Evolutionary conservation across 2,329 filamentous ascomycete genomes (phyloP), one percentile per base, ranked within the genome.

Genomic region (Monosporascus ibericus): DNA sequence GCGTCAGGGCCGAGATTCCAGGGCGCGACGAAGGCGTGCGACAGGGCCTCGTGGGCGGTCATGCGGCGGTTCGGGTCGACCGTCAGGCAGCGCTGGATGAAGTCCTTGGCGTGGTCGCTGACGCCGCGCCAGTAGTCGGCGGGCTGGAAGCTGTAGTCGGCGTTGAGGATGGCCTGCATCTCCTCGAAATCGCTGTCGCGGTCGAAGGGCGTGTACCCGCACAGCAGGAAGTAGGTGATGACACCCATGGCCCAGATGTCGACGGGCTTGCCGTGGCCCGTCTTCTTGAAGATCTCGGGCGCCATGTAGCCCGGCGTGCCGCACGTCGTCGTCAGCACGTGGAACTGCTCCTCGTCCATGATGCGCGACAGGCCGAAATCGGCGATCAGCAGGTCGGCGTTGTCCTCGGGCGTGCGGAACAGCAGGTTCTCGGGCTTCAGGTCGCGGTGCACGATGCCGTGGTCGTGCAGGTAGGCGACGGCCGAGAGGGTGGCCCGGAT

Each of bases 251-350:
- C 94, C 94, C 94, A 99, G 58, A 99, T 86, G 70, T 99, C 94
- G 50, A 99, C 94, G 61, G 94, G 92, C 72, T 97, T 99, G 58
- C 94, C 94, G 69, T 99, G 94, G 25, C 94, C 94, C 7, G 88
- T 92, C 78, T 99, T 99, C 72, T 96, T 96, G 75, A 99, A 99
- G 65, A 99, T 99, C 70, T 99, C 94, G 22, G 94, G 94, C 2
- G 94, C 94, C 94, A 99, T 99, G 73, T 99, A 99, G 48, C 94
- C 94, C 3, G 94, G 94, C 1, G 94, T 99, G 54, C 94, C 94
- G 69, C 94, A 99, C 1, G 94, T 99, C 0, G 94, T 99, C 11
- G 94, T 99, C 57, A 99, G 76, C 30, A 97, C 92, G 68, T 97
- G 94, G 71, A 97, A 97, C 68, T 96, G 90, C 72, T 96, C 91